phyloP scores from a whole-genome alignment of 345 rosid genomes.

The Populus deltoides region DNA sequence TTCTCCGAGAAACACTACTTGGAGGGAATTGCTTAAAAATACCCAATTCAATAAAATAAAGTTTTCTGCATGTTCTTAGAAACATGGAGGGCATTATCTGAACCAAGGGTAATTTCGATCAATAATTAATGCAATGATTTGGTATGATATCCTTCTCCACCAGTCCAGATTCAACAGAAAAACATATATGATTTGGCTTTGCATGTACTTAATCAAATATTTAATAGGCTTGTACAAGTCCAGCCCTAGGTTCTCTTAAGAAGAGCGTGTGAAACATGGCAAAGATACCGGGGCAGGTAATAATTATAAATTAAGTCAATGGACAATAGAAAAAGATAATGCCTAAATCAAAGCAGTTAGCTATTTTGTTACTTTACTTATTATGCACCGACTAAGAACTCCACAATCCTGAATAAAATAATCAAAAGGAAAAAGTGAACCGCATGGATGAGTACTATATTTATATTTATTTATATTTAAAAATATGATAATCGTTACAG shows the following conservation, averaged over 20 bases:
- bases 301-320: not conserved
- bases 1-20: too few relatives aligned
- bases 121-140: not conserved
- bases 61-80: too few relatives aligned
- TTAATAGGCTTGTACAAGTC: not conserved
- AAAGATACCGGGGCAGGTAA: not conserved
- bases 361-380: too few relatives aligned
- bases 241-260: not conserved
- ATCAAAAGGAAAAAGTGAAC: too few relatives aligned
- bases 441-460: too few relatives aligned
- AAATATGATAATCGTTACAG: fast-evolving
- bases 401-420: too few relatives aligned
- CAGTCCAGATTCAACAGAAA: not conserved
- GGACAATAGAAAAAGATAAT: not conserved
- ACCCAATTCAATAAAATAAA: too few relatives aligned
- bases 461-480: too few relatives aligned
- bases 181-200: not conserved
- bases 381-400: too few relatives aligned
- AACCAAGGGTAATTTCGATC: too few relatives aligned
- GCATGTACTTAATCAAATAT: not conserved
- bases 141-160: not conserved
- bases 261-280: not conserved
- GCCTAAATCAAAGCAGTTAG: not conserved
- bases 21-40: too few relatives aligned
- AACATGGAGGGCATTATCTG: too few relatives aligned